Evolutionary conservation across 306 rosid genomes (phyloP).

Genomic region (Rubus idaeus): DNA sequence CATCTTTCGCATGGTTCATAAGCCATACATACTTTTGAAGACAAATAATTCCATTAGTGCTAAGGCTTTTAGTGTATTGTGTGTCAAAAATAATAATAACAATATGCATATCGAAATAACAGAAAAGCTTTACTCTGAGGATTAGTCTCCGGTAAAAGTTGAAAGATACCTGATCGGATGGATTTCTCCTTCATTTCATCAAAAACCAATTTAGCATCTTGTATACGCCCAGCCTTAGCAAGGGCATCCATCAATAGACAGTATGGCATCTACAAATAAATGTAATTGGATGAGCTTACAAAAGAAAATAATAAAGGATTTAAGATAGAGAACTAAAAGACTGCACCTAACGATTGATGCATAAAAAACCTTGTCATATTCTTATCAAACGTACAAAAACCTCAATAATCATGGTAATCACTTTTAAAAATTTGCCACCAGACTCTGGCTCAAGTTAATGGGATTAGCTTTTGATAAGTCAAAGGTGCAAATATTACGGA

Average conservation of each 20-base stretch:
- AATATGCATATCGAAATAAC: neutral
- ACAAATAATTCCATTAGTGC: neutral
- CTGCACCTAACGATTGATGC: neutral
- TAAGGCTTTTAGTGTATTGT: neutral
- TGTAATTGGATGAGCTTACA: neutral
- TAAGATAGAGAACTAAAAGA: neutral
- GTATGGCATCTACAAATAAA: constrained; percentile 72
- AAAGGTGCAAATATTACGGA: neutral
- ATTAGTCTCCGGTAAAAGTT: constrained; percentile 19
- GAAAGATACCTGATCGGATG: constrained; percentile 58
- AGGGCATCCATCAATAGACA: constrained; percentile 83
- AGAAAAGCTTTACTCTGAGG: constrained; percentile 20
- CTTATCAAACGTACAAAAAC: neutral
- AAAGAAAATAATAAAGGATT: neutral
- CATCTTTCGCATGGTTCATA: neutral
- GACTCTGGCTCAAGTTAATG: neutral
- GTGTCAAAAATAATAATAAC: neutral
- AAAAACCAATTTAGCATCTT: constrained; percentile 75
- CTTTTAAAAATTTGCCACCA: neutral
- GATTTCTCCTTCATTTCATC: constrained; percentile 58
- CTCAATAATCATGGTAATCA: neutral
- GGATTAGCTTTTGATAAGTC: neutral
- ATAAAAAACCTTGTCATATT: neutral
- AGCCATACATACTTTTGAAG: neutral
- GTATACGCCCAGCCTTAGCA: constrained; percentile 64